Evolutionary conservation across 208 protist genomes (phyloP).

Genomic region (Zelonia costaricensis): DNA sequence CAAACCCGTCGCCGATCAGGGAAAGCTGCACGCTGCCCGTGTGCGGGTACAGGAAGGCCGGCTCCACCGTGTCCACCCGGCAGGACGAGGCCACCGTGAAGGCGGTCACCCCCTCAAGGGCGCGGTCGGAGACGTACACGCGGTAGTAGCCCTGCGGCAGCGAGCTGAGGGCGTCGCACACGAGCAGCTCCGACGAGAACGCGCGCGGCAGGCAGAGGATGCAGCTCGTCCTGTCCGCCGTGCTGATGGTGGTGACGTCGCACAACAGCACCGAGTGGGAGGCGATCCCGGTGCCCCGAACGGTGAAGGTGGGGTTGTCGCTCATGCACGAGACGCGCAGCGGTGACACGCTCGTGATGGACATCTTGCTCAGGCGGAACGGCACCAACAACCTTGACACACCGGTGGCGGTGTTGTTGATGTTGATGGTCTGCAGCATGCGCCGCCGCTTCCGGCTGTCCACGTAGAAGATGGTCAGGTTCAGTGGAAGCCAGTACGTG

Average conservation of each 20-base stretch:
- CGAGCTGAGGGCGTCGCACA: conserved; percentile 19
- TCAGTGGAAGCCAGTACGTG: conserved; percentile 23
- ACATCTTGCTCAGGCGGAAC: conserved; percentile 15
- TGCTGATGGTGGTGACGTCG: conserved; percentile 4
- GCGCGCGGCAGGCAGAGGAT: conserved; percentile 25
- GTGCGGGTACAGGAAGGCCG: conserved; percentile 33
- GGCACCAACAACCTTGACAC: conserved; percentile 25
- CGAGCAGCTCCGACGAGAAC: conserved; percentile 20
- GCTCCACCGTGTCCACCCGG: conserved; percentile 2
- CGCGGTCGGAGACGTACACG: conserved; percentile 30
- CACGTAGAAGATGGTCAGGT: conserved; percentile 28
- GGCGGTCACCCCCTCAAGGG: conserved; percentile 17
- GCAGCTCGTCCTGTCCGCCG: conserved; percentile 19
- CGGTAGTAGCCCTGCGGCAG: conserved; percentile 18
- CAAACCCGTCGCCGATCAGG: conserved; percentile 22
- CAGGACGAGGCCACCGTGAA: conserved; percentile 21
- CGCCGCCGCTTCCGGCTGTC: neutral
- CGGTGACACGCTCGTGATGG: conserved; percentile 21
- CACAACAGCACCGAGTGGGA: conserved; percentile 34
- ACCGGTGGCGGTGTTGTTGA: conserved; percentile 5
- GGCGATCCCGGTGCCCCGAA: conserved; percentile 18
- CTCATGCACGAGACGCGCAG: conserved; percentile 31
- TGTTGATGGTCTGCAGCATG: conserved; percentile 30
- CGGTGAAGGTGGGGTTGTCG: conserved; percentile 19
- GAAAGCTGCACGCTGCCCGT: conserved; percentile 21